These are phyloP conservation scores for Medakamo hakoo DNA, from an alignment of 139 green algal genomes.

Conservation along the genomic window DNA sequence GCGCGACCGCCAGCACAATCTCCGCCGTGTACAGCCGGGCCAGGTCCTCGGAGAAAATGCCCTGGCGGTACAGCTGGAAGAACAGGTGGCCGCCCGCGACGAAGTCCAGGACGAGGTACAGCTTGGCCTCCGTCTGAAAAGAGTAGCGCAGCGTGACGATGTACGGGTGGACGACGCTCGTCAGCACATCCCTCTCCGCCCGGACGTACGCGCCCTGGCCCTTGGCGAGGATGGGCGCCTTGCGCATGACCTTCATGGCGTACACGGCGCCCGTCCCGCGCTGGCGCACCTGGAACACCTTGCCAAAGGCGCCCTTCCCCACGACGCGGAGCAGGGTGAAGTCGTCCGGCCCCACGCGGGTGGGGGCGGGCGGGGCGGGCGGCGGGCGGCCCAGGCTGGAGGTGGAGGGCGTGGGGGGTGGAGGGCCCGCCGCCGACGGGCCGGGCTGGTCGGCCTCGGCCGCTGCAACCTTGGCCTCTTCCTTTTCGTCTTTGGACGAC, in stretches of 20 bases:
- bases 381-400: no score
- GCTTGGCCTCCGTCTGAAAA: constrained; percentile 84
- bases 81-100: constrained; percentile 97
- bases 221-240: constrained; percentile 71
- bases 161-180: constrained; percentile 81
- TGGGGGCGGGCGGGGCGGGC: no score
- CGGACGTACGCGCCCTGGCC: constrained; percentile 83
- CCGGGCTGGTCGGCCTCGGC: no score
- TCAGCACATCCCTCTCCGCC: constrained; percentile 83
- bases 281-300: constrained; percentile 70
- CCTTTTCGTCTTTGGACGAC: no score
- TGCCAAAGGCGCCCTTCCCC: constrained; percentile 92
- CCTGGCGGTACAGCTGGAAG: constrained; percentile 89
- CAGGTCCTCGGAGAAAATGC: constrained; percentile 71
- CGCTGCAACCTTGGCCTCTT: no score
- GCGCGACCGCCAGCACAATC: constrained; percentile 77
- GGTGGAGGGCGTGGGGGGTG: no score
- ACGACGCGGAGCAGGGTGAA: constrained; percentile 90
- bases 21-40: constrained; percentile 86
- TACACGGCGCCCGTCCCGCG: constrained; percentile 44
- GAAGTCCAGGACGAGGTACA: constrained; percentile 97
- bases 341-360: constrained; percentile 48
- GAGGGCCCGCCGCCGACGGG: no score
- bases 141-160: constrained; percentile 86
- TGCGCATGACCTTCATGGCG: constrained; percentile 90